These are phyloP conservation scores for Sedum album DNA, from an alignment of 164 flowering plant species.

Conservation along the genomic window DNA sequence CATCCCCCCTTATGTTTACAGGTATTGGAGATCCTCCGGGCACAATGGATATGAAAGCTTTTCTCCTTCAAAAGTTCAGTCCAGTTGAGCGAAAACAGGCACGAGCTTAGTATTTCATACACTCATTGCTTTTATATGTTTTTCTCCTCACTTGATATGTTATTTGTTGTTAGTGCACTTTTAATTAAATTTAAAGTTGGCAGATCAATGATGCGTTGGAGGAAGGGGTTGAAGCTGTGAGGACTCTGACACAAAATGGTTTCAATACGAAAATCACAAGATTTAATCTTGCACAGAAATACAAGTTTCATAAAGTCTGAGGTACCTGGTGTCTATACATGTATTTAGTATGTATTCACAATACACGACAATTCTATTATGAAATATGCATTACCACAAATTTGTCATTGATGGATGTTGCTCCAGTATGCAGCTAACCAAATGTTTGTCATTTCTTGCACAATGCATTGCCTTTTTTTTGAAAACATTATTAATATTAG, in stretches of 20 bases:
- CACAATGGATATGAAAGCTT: slow-evolving; percentile 89
- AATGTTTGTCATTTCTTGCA: no score
- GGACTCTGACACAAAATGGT: slow-evolving; percentile 54
- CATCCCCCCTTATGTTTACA: slow-evolving; percentile 16
- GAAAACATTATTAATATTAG: no score
- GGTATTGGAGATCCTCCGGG: slow-evolving; percentile 98
- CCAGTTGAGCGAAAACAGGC: slow-evolving; percentile 70
- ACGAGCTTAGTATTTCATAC: background rate
- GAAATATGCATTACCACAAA: no score
- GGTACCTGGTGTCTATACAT: background rate
- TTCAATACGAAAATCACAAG: slow-evolving; percentile 44
- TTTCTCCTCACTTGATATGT: background rate
- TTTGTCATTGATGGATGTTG: no score
- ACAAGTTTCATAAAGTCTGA: slow-evolving; percentile 73
- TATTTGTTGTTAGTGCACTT: background rate
- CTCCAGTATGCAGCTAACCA: no score
- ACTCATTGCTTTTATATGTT: background rate
- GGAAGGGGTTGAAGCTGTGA: slow-evolving; percentile 72
- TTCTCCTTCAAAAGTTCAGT: slow-evolving; percentile 85
- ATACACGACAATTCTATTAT: no score
- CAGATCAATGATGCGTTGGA: slow-evolving; percentile 79
- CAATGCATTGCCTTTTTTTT: no score
- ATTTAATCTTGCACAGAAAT: slow-evolving; percentile 86
- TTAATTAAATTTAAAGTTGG: slow-evolving; percentile 1
- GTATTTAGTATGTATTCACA: background rate